A percentile compares a stretch with the other conserved stretches of the same genome.
These are phyloP conservation scores for Mycena chlorophos DNA, from an alignment of 768 basidiomycete genomes.

Conservation along the genomic window DNA sequence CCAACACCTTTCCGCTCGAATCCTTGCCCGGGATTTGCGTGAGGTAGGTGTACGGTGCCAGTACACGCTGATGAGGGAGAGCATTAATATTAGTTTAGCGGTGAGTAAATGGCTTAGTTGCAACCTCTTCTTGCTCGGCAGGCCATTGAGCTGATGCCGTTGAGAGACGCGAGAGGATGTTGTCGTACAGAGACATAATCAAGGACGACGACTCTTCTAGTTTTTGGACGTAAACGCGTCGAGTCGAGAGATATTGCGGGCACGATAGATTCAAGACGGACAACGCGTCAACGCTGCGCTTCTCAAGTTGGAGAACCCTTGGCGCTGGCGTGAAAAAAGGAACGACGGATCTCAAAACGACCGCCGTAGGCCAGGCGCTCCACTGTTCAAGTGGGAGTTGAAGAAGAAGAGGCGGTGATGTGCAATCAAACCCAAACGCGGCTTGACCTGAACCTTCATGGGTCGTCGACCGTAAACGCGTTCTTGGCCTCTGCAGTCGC, in stretches of 20 bases:
- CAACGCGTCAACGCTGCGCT: too few species aligned
- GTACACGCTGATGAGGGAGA: constrained; percentile 42
- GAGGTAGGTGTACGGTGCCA: constrained; percentile 89
- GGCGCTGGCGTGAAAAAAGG: too few species aligned
- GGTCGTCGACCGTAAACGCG: constrained; percentile 14
- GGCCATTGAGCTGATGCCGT: constrained; percentile 39
- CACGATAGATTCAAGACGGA: too few species aligned
- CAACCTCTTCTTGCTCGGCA: constrained; percentile 35
- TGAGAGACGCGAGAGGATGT: constrained; percentile 36
- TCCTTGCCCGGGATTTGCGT: constrained; percentile 89
- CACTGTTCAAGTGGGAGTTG: too few species aligned
- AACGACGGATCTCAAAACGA: too few species aligned
- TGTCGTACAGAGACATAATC: constrained; percentile 40
- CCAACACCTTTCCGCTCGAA: constrained; percentile 81
- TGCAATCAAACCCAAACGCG: constrained; percentile 3
- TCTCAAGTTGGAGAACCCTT: too few species aligned
- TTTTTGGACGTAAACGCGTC: too few species aligned
- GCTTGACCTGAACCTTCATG: background rate
- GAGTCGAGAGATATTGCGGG: too few species aligned
- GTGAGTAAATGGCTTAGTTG: constrained; percentile 13
- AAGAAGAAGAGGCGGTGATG: too few species aligned
- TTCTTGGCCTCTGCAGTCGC: constrained; percentile 16
- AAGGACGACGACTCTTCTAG: too few species aligned
- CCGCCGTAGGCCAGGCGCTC: too few species aligned
- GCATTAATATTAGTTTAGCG: background rate